Percentiles rank a stretch among this genome's conserved stretches.
Evolutionary conservation across 2,329 filamentous ascomycete genomes (phyloP).

Genomic region (Hymenoscyphus albidus): DNA sequence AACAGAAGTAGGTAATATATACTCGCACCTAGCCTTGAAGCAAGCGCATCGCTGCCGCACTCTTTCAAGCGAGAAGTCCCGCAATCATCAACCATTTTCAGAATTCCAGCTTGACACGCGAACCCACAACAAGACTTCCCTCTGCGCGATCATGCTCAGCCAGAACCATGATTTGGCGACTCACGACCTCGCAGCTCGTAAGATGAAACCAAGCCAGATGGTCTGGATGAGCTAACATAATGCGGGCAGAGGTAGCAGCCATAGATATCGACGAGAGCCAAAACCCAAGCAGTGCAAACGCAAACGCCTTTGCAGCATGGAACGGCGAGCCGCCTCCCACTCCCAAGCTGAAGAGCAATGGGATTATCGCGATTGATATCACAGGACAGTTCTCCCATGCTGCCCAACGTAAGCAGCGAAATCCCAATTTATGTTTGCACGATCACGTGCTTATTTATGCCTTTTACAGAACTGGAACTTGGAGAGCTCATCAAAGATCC

Average conservation of each 20-base stretch:
- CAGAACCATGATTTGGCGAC: not conserved
- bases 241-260: slow-evolving; percentile 25
- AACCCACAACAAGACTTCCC: not conserved
- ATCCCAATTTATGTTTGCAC: slow-evolving; percentile 1
- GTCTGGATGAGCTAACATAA: slow-evolving; percentile 18
- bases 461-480: slow-evolving; percentile 60
- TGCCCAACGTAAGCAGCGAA: slow-evolving; percentile 44
- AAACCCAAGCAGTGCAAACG: slow-evolving; percentile 14
- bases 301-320: slow-evolving; percentile 23
- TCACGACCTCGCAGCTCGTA: not conserved
- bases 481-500: slow-evolving; percentile 93
- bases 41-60: not conserved
- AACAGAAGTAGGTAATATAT: not conserved
- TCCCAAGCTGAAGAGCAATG: slow-evolving; percentile 38
- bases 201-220: not conserved
- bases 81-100: not conserved
- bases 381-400: slow-evolving; percentile 53
- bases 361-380: slow-evolving; percentile 55
- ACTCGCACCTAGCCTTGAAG: not conserved
- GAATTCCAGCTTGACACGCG: not conserved
- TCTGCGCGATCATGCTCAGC: not conserved
- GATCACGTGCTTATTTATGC: slow-evolving; percentile 27
- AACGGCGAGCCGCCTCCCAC: slow-evolving; percentile 31
- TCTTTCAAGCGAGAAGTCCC: slow-evolving; percentile 1
- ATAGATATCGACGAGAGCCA: slow-evolving; percentile 30